Conservation (phyloP, 345 rosid genomes). For the Euphorbia peplus region DNA sequence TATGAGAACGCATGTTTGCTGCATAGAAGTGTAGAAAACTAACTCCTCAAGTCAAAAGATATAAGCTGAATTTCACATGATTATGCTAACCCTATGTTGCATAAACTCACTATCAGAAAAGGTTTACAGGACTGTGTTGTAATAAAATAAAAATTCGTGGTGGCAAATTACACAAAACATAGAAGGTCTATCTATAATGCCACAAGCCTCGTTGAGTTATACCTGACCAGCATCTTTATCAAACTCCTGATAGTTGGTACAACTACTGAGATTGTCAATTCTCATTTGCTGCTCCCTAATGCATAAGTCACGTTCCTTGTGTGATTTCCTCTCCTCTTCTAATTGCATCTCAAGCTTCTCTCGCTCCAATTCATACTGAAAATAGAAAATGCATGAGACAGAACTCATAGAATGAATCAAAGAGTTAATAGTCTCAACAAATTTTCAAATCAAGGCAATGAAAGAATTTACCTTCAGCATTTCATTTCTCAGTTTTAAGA, state of each 20-base stretch:
- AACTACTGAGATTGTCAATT: constrained; percentile 54
- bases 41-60: background rate
- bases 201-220: constrained; percentile 11
- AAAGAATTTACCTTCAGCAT: constrained; percentile 71
- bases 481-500: constrained; percentile 76
- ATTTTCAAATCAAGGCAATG: constrained; percentile 7
- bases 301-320: constrained; percentile 57
- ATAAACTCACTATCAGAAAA: background rate
- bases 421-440: background rate
- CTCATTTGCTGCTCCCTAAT: constrained; percentile 68
- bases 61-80: background rate
- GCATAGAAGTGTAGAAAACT: background rate
- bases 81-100: background rate
- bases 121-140: background rate
- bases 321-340: constrained; percentile 81
- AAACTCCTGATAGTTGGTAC: constrained; percentile 40
- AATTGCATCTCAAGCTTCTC: constrained; percentile 84
- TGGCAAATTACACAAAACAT: background rate
- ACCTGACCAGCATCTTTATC: constrained; percentile 64
- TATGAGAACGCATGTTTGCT: background rate
- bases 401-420: background rate
- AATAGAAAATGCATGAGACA: constrained; percentile 13
- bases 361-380: constrained; percentile 83
- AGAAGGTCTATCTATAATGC: background rate
- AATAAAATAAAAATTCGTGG: no score